Conservation (phyloP, 1,139 yeast species). For the Williopsis jadinii region DNA sequence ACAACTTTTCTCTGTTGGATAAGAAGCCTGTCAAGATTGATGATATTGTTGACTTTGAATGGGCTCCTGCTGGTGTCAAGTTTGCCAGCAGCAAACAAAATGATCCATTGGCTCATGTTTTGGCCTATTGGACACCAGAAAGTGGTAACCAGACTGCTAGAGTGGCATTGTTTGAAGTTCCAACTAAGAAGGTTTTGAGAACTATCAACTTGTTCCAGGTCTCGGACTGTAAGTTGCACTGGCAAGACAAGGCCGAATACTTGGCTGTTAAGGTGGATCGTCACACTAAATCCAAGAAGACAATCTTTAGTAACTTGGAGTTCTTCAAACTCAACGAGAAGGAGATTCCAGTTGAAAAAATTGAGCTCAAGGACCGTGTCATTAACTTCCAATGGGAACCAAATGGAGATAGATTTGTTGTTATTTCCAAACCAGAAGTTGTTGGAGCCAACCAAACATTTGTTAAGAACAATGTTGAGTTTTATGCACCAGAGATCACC, state of each 20-base stretch:
- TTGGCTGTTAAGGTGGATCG: slow-evolving; percentile 95
- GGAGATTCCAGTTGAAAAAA: slow-evolving; percentile 90
- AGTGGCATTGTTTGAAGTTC: slow-evolving; percentile 86
- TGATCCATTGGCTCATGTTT: slow-evolving; percentile 45
- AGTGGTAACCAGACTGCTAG: slow-evolving; percentile 88
- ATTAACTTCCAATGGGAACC: slow-evolving; percentile 96
- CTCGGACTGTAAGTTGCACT: slow-evolving; percentile 82
- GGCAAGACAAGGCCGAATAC: slow-evolving; percentile 87
- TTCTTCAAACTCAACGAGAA: slow-evolving; percentile 83
- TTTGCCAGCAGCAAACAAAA: slow-evolving; percentile 47
- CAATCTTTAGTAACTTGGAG: slow-evolving; percentile 86
- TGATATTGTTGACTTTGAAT: slow-evolving; percentile 87
- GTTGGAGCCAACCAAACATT: slow-evolving; percentile 58
- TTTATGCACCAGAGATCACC: slow-evolving; percentile 71
- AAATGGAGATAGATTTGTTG: slow-evolving; percentile 75
- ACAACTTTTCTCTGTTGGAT: slow-evolving; percentile 68
- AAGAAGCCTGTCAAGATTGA: slow-evolving; percentile 81
- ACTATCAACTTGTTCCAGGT: slow-evolving; percentile 94
- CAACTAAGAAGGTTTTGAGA: slow-evolving; percentile 76
- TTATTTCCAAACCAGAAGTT: slow-evolving; percentile 59
- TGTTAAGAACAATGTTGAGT: slow-evolving; percentile 65
- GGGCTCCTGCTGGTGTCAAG: slow-evolving; percentile 85
- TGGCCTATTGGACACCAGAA: slow-evolving; percentile 98
- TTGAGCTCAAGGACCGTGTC: slow-evolving; percentile 88
- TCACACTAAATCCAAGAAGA: slow-evolving; percentile 92